Percentiles rank a stretch among this genome's conserved stretches.
phyloP scores from a whole-genome alignment of 768 basidiomycete genomes.

The Calocera viscosa region DNA sequence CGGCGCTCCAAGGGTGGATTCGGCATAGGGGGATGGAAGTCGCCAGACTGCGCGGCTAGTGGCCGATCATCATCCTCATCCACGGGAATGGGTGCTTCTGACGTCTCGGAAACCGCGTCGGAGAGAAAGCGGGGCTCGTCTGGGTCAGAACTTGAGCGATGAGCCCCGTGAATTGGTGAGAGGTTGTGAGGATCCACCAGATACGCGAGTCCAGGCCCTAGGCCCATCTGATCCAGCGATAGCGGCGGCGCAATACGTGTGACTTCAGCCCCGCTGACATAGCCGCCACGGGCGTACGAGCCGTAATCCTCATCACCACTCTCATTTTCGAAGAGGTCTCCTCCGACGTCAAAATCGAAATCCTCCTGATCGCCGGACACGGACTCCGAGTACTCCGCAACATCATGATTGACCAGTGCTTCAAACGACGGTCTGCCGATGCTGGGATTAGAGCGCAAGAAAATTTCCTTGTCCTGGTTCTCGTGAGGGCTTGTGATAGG shows the following conservation, averaged over 20 bases:
- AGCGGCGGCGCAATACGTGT: neutral
- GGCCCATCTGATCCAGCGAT: constrained; percentile 4
- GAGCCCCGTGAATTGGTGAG: neutral
- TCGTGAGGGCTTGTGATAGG: neutral
- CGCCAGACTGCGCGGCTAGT: neutral
- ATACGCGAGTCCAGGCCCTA: neutral
- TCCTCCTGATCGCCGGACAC: constrained; percentile 2
- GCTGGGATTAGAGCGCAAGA: neutral
- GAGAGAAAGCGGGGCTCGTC: neutral
- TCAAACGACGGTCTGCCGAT: neutral
- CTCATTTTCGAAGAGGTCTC: neutral
- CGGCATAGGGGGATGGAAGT: neutral
- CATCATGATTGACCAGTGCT: neutral
- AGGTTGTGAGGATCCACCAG: neutral
- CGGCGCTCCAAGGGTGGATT: neutral
- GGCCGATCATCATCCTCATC: neutral
- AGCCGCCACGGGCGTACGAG: neutral
- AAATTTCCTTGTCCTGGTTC: neutral
- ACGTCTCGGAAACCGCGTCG: neutral
- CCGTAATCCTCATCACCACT: neutral
- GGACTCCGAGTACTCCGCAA: neutral
- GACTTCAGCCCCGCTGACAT: neutral
- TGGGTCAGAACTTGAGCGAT: neutral
- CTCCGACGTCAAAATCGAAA: neutral
- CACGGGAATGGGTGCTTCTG: neutral